Evolutionary conservation across 305 asterid genomes (phyloP).

Genomic region (Salvia sclarea): DNA sequence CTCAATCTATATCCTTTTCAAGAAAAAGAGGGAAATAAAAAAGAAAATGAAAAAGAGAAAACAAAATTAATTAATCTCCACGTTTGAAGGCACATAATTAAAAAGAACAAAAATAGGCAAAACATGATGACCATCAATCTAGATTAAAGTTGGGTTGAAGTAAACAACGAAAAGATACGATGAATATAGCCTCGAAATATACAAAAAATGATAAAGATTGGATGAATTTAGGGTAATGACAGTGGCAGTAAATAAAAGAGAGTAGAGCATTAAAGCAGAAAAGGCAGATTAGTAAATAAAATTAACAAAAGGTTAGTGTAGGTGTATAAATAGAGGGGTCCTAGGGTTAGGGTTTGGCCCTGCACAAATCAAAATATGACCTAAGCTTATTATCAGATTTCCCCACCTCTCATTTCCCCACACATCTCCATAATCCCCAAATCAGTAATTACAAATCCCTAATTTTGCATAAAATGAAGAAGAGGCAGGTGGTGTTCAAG

Average conservation of each 20-base stretch:
- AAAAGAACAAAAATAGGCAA: not conserved
- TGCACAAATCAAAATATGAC: constrained; percentile 31
- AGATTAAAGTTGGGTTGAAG: not conserved
- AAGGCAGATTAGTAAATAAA: not conserved
- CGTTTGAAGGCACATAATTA: not conserved
- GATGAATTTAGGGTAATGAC: not conserved
- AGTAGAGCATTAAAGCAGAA: not conserved
- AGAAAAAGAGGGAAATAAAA: not conserved
- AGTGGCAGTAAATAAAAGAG: not conserved
- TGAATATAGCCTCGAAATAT: not conserved
- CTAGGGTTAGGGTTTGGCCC: constrained; percentile 84
- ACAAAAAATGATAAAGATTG: not conserved
- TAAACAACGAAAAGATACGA: not conserved
- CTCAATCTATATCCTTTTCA: not conserved
- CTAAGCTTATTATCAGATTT: not conserved
- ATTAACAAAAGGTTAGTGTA: constrained; percentile 24
- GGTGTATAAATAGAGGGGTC: constrained; percentile 56
- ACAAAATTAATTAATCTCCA: not conserved
- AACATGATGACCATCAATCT: not conserved
- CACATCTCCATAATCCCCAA: not conserved
- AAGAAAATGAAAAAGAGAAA: not conserved
- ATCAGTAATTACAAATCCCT: not conserved
- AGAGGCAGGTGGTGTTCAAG: constrained; percentile 48
- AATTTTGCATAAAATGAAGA: constrained; percentile 41
- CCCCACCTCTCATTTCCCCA: not conserved